Percentiles rank a stretch among this genome's conserved stretches.
Conservation (phyloP, 371 early-diverging fungal genomes). For the Circinella minor region DNA sequence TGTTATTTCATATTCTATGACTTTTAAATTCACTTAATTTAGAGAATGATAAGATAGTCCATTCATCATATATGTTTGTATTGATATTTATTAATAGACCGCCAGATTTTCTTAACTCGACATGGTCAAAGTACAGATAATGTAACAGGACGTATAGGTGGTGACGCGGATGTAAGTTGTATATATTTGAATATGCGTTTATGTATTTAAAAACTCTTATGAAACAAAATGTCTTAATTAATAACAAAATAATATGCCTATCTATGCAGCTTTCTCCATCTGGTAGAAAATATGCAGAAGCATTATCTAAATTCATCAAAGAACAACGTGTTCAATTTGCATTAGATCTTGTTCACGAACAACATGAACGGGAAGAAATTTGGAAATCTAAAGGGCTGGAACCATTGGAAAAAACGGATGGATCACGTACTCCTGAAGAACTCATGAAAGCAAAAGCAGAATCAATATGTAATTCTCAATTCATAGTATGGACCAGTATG, state of each 20-base stretch:
- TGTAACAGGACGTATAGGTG: constrained; percentile 62
- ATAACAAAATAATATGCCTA: constrained; percentile 2
- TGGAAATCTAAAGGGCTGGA: constrained; percentile 34
- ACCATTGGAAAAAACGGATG: constrained; percentile 30
- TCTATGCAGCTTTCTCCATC: constrained; percentile 50
- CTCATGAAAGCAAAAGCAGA: constrained; percentile 15
- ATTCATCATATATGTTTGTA: neutral
- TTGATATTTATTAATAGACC: constrained; percentile 43
- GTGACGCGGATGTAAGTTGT: constrained; percentile 75
- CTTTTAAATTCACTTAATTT: too few species aligned
- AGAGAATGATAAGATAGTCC: too few species aligned
- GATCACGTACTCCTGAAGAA: constrained; percentile 12
- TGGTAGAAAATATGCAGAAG: constrained; percentile 68
- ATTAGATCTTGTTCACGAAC: constrained; percentile 34
- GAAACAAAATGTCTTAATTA: neutral
- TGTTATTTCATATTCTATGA: neutral
- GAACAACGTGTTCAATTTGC: constrained; percentile 47
- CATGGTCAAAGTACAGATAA: constrained; percentile 81
- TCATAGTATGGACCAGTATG: constrained; percentile 81
- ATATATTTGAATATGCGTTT: neutral
- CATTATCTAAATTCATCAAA: constrained; percentile 70
- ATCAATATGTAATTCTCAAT: constrained; percentile 41
- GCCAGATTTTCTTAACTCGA: constrained; percentile 81
- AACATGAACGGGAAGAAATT: constrained; percentile 36
- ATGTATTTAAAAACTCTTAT: too few species aligned